Base-by-base conservation (phyloP, 2,329 filamentous ascomycete genomes). In the Aspergillus ochraceus region DNA sequence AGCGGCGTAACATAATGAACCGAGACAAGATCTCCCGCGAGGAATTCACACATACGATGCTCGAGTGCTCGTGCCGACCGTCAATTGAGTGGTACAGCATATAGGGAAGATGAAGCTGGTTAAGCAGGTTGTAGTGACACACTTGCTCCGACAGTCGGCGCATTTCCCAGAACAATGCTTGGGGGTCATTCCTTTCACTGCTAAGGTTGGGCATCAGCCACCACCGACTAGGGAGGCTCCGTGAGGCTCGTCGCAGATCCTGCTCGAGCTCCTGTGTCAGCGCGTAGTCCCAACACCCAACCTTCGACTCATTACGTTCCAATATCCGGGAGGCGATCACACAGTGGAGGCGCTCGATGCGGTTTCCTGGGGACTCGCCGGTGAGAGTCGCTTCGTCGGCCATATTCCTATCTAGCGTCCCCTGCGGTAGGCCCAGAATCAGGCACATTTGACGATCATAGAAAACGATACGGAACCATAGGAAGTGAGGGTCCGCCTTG, bases 51-150 rank as follows among this genome's bases (percentile, higher is more conserved):
- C 81, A 82, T 1, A 78, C 79, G 12, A 77, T 76, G 57, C 80
- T 83, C 64, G 79, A 83, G 65, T 82, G 81, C 20, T 82, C 78
- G 57, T 80, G 79, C 17, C 76, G 75, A 6, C 56, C 54, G 17
- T 73, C 70, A 5, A 58, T 55, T 3, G 70, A 67, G 6, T 71
- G 60, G 24, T 75, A 77, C 11, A 86, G 76, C 70, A 86, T 81
- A 30, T 83, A 85, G 0, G 84, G 84, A 1, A 86, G 75, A 60
- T 87, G 84, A 0, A 86, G 76, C 9, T 83, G 76, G 36, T 83
- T 78, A 8, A 85, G 71, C 3, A 86, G 74, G 36, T 80, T 78
- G 64, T 81, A 80, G 61, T 86, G 81, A 2, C 79, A 76, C 50
- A 86, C 75, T 59, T 86, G 84, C 6, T 80, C 68, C 66, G 82